Conservation (phyloP, 192 early-diverging fungal genomes). For the Coemansia sp. region DNA sequence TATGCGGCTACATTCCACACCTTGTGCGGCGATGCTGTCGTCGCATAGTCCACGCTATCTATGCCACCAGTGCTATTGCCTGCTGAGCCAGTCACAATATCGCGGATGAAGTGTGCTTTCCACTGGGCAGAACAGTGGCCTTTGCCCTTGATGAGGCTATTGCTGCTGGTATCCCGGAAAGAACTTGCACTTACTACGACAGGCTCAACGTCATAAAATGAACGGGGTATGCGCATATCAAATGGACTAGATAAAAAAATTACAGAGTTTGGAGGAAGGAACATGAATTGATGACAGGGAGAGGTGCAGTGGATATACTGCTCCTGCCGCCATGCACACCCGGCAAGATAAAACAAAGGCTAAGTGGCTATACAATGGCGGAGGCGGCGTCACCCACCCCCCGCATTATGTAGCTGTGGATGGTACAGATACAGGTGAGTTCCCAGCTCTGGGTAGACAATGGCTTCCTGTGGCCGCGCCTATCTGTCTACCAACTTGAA, state of each 20-base stretch:
- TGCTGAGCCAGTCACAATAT: not conserved
- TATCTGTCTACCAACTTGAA: not conserved
- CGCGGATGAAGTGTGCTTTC: not conserved
- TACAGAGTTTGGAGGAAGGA: not conserved
- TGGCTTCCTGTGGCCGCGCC: not conserved
- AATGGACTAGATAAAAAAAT: not conserved
- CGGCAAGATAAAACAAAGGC: not conserved
- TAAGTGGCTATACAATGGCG: not conserved
- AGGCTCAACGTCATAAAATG: too few relatives aligned
- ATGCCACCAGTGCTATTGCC: not conserved
- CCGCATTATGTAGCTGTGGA: not conserved
- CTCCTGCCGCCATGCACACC: not conserved
- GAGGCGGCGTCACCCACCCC: not conserved
- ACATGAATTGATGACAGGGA: not conserved
- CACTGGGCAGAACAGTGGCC: too few relatives aligned
- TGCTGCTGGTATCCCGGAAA: not conserved
- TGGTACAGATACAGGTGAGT: not conserved
- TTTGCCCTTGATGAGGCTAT: not conserved
- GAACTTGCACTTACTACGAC: not conserved
- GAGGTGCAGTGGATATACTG: not conserved
- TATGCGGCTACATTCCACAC: conserved; percentile 9
- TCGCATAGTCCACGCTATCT: not conserved
- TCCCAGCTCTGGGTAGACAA: not conserved
- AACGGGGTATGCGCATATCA: not conserved
- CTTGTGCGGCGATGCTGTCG: not conserved